Conservation (phyloP, 805 yeast genomes). For the Hanseniaspora pseudoguilliermondii region DNA sequence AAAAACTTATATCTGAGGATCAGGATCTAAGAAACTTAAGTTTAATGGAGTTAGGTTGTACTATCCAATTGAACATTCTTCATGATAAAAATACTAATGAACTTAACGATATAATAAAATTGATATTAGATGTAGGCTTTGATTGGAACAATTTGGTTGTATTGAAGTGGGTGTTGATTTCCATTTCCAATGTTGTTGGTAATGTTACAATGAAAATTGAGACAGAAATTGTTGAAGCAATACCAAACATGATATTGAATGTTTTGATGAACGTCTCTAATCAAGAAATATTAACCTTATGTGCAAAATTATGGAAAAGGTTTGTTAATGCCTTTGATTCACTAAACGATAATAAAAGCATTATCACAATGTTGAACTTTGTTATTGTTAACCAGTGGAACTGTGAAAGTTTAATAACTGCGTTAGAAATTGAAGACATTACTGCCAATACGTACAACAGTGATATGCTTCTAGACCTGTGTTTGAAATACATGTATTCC, state of each 20-base stretch:
- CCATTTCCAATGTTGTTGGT: background rate
- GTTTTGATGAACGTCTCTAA: background rate
- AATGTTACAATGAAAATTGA: background rate
- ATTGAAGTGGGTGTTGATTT: slow-evolving; percentile 3
- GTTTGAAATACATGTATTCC: background rate
- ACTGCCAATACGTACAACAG: background rate
- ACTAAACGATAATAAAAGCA: background rate
- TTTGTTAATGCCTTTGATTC: background rate
- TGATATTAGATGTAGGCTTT: background rate
- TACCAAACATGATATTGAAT: background rate
- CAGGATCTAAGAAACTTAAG: background rate
- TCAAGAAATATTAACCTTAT: background rate
- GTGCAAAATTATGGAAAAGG: background rate
- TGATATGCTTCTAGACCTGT: background rate
- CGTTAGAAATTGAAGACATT: background rate
- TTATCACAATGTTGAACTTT: background rate
- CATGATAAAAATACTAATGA: background rate
- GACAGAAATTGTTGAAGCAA: background rate
- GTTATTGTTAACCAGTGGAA: background rate
- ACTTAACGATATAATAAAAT: background rate
- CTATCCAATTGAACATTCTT: background rate
- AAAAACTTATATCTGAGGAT: background rate
- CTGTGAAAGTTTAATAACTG: background rate
- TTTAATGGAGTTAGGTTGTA: background rate
- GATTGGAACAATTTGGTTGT: background rate